Evolutionary conservation across 805 yeast genomes (phyloP).

Genomic region (Saccharomycopsis capsularis): DNA sequence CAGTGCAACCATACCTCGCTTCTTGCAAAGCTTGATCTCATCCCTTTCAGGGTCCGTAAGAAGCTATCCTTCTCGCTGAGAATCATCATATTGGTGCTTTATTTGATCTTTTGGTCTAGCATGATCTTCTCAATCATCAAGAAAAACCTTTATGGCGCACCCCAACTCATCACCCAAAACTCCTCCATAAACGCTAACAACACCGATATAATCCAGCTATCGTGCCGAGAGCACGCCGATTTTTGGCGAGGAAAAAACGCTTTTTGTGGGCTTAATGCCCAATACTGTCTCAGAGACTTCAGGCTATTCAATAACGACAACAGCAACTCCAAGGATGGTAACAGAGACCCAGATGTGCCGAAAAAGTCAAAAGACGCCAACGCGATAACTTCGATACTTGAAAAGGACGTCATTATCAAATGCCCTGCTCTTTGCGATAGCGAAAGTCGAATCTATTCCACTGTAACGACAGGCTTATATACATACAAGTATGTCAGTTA

Average conservation of each 20-base stretch:
- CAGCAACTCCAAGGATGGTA: neutral
- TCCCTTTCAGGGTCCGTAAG: conserved; percentile 48
- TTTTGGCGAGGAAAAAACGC: conserved; percentile 75
- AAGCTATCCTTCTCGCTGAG: conserved; percentile 21
- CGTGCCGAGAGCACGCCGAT: conserved; percentile 39
- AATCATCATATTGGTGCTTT: neutral
- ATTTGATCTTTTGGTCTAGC: conserved; percentile 9
- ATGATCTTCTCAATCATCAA: neutral
- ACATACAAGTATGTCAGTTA: conserved; percentile 63
- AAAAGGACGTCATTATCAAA: conserved; percentile 44
- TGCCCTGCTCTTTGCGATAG: conserved; percentile 88
- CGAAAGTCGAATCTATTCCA: conserved; percentile 68
- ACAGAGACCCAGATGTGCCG: neutral
- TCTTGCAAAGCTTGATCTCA: conserved; percentile 30
- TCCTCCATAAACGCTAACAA: too few species aligned
- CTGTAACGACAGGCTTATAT: conserved; percentile 64
- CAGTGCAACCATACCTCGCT: neutral
- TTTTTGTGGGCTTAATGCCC: conserved; percentile 67
- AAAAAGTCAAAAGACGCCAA: neutral
- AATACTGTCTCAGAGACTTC: conserved; percentile 37
- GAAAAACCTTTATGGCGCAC: conserved; percentile 1
- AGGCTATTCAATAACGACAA: neutral
- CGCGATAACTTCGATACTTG: neutral
- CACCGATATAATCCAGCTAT: conserved; percentile 24
- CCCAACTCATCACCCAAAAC: neutral